Conservation (phyloP, 1,284 basidiomycete species). For the Sporisorium sorghi region DNA sequence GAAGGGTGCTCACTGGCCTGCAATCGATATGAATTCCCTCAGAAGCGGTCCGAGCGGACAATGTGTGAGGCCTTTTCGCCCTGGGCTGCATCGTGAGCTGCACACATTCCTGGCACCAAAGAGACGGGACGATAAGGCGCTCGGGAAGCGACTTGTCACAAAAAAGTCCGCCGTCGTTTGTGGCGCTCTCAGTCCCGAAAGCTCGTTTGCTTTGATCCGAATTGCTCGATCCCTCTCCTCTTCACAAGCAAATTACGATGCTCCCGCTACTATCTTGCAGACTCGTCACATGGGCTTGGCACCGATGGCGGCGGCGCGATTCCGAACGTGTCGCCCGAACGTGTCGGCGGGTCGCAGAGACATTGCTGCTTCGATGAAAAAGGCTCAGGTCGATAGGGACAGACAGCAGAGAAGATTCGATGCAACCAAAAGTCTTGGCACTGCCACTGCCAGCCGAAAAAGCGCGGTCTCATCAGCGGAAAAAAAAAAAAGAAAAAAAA, state of each 20-base stretch:
- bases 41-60: neutral
- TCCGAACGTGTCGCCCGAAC: constrained; percentile 4
- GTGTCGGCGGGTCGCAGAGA: constrained; percentile 7
- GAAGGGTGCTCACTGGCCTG: too few species aligned
- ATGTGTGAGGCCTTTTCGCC: constrained; percentile 4
- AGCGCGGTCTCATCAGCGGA: neutral
- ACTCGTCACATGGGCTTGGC: neutral
- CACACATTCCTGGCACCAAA: neutral
- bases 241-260: neutral
- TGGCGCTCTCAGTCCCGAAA: neutral
- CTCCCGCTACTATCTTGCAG: neutral
- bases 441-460: neutral
- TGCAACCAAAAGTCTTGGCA: constrained; percentile 11
- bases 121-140: constrained; percentile 1
- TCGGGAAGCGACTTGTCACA: too few species aligned
- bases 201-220: too few species aligned
- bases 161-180: neutral
- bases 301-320: constrained; percentile 4
- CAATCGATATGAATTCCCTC: neutral
- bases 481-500: too few species aligned
- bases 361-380: neutral
- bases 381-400: neutral
- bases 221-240: neutral
- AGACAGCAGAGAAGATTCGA: neutral
- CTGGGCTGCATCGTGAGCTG: too few species aligned